Base-by-base conservation (phyloP, 2,329 filamentous ascomycete genomes). In the Didymella segeticola region DNA sequence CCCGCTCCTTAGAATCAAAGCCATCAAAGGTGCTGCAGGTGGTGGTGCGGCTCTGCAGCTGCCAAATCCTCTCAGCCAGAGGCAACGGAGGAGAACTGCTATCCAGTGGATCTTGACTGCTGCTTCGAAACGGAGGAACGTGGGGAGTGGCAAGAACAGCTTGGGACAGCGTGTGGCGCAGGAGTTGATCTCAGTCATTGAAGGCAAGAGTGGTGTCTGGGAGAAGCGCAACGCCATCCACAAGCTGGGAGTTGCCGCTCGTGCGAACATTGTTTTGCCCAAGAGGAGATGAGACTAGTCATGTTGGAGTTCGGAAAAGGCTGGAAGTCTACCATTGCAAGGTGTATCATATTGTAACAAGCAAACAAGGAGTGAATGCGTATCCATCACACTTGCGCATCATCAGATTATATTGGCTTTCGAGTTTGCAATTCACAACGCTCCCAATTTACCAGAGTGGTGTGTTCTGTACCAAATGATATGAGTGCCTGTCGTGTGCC, bases 81-180 rank as follows among this genome's bases (percentile, higher is more conserved):
- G 91, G 56, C 89, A 96, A 74, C 84, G 93, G 58, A 83, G 93
- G 63, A 83, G 93, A 49, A 82, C 82, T 43, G 93, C 93, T 2
- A 89, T 97, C 62, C 80, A 84, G 74, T 99, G 95, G 95, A 96
- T 99, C 64, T 77, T 98, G 53, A 88, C 91, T 58, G 83, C 86
- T n/a, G 90, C 91, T 31, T 85, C 85, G 59, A 95, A 92, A 82
- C 88, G 89, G 77, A 85, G 84, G 59, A 89, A 87, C 60, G 82
- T 82, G 63, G 89, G 88, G 17, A 89, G 86, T 67, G 90, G 90
- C 7, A 84, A 84, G 53, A 83, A 83, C 59, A 86, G 87, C 74
- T 89, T 96, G 69, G 88, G 91, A 10, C 82, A 88, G 66, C 83
- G 90, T 49, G 83, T 98, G 57, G 92, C 91, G 1, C 88, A 93